Evolutionary conservation across 2,329 filamentous ascomycete species (phyloP).

Genomic region (Parastagonospora avenae): DNA sequence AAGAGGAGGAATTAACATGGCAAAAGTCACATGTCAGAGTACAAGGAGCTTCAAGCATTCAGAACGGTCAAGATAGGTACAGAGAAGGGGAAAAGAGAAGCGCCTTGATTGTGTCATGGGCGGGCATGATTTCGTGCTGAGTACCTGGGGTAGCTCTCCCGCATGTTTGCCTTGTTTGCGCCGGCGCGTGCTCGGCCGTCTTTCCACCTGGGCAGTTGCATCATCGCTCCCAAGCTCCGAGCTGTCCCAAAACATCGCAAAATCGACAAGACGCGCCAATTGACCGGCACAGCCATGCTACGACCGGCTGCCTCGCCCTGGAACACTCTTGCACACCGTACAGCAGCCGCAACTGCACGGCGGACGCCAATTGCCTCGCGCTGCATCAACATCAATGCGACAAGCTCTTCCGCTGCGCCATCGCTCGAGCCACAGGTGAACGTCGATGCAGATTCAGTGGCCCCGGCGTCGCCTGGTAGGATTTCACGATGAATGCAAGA

Average conservation of each 20-base stretch:
- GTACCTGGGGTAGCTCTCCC: constrained; percentile 8
- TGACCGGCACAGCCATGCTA: constrained; percentile 36
- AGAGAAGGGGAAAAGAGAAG: constrained; percentile 1
- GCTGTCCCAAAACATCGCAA: constrained; percentile 3
- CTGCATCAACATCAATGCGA: constrained; percentile 54
- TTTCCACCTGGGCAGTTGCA: too few species aligned
- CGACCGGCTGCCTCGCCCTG: constrained; percentile 39
- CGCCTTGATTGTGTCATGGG: not conserved
- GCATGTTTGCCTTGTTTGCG: constrained; percentile 19
- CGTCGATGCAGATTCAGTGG: constrained; percentile 25
- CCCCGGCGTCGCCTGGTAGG: constrained; percentile 36
- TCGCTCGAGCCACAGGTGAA: constrained; percentile 39
- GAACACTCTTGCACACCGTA: constrained; percentile 24
- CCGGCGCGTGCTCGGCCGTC: not conserved
- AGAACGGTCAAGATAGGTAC: not conserved
- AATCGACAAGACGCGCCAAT: constrained; percentile 21
- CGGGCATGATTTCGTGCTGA: not conserved
- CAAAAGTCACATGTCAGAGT: constrained; percentile 27
- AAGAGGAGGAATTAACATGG: constrained; percentile 45
- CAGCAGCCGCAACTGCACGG: constrained; percentile 14
- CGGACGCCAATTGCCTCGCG: constrained; percentile 30
- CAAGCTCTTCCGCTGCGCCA: constrained; percentile 48
- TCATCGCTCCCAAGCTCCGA: constrained; percentile 11
- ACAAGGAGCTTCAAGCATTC: not conserved
- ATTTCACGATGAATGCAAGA: not conserved